Evolutionary conservation across 768 basidiomycete genomes (phyloP).

Genomic region (Tulasnella sp.): DNA sequence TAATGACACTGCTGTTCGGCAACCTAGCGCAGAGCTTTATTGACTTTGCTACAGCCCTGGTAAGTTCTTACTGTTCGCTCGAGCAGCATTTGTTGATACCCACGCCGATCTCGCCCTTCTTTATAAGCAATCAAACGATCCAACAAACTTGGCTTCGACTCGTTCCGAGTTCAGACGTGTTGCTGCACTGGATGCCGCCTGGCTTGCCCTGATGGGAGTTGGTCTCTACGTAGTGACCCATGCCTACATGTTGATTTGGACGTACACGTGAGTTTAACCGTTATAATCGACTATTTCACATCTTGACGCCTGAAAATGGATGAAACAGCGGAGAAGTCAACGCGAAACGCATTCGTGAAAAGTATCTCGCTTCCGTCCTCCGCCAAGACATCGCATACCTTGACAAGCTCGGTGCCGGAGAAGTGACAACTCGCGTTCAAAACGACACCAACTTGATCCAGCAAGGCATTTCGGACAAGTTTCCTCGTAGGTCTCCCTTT

Average conservation of each 20-base stretch:
- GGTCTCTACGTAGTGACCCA: conserved; percentile 46
- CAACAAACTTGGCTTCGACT: background rate
- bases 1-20: conserved; percentile 48
- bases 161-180: conserved; percentile 27
- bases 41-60: conserved; percentile 35
- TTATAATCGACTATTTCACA: background rate
- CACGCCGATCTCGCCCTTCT: background rate
- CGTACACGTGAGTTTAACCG: conserved; percentile 40
- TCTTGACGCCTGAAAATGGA: background rate
- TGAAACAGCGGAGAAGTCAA: conserved; percentile 47
- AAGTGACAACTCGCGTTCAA: conserved; percentile 90
- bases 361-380: conserved; percentile 44
- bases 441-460: conserved; percentile 89
- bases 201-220: conserved; percentile 44
- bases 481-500: conserved; percentile 51
- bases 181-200: conserved; percentile 39
- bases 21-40: conserved; percentile 37
- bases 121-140: background rate
- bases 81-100: background rate
- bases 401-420: conserved; percentile 91
- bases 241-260: conserved; percentile 48
- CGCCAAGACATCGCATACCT: conserved; percentile 90
- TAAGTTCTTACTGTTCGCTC: background rate
- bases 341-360: conserved; percentile 46
- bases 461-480: conserved; percentile 91